Percentiles rank a stretch among this genome's conserved stretches.
phyloP scores from a whole-genome alignment of 1,284 basidiomycete species.

The Microbotryomycetes sp. region DNA sequence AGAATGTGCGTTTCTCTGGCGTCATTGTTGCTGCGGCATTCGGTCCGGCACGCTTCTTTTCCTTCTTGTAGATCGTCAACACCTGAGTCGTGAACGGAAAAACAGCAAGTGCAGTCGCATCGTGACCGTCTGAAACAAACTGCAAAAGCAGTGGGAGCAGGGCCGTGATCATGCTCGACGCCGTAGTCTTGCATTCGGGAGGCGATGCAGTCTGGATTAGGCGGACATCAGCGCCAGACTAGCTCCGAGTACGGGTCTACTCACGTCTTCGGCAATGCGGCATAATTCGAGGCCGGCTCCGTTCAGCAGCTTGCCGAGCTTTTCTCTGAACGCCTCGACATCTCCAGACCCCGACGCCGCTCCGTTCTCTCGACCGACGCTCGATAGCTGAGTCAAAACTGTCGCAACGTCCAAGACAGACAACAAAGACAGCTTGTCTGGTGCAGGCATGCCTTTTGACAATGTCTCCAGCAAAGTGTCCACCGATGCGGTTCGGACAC shows the following conservation, averaged over 20 bases:
- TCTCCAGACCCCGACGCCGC: constrained; percentile 51
- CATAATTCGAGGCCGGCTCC: constrained; percentile 74
- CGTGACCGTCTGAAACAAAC: constrained; percentile 82
- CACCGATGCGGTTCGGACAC: constrained; percentile 76
- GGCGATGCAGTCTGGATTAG: constrained; percentile 53
- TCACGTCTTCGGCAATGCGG: constrained; percentile 71
- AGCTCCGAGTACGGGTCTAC: constrained; percentile 37
- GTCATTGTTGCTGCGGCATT: constrained; percentile 47
- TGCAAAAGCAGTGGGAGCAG: constrained; percentile 74
- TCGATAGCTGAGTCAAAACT: constrained; percentile 70
- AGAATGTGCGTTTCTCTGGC: constrained; percentile 65
- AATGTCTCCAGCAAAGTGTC: constrained; percentile 74
- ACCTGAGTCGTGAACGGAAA: constrained; percentile 71
- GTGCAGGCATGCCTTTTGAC: constrained; percentile 84
- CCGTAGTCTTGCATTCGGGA: constrained; percentile 60
- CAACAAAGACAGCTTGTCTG: constrained; percentile 83
- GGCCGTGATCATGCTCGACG: constrained; percentile 59
- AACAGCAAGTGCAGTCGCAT: constrained; percentile 71
- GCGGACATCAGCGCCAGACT: background rate
- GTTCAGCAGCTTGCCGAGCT: constrained; percentile 77
- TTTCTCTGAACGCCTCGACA: constrained; percentile 82
- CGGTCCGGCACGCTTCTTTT: constrained; percentile 55
- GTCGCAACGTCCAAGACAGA: constrained; percentile 78
- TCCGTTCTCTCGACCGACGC: constrained; percentile 60
- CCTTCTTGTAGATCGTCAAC: constrained; percentile 67